A percentile compares a stretch with the other conserved stretches of the same genome.
These are phyloP conservation scores for Xerocomellus chrysenteron DNA, from an alignment of 768 basidiomycete genomes.

Conservation along the genomic window DNA sequence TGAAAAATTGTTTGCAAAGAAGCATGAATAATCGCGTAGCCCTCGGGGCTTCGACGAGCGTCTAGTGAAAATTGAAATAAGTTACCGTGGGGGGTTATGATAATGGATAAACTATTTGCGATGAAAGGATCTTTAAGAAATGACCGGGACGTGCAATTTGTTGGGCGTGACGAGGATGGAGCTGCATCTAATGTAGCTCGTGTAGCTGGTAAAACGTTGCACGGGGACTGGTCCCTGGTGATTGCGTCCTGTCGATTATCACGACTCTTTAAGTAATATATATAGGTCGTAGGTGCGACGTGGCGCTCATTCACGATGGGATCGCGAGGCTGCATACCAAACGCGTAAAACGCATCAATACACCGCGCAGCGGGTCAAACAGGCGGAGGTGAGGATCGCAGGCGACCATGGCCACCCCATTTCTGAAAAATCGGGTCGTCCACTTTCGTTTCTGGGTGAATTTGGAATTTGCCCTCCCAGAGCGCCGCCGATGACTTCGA, in stretches of 20 bases:
- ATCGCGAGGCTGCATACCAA: conserved; percentile 2
- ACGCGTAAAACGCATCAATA: neutral
- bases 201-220: neutral
- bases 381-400: conserved; percentile 13
- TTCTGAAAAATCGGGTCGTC: conserved; percentile 53
- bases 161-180: neutral
- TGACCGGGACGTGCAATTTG: neutral
- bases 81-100: conserved; percentile 17
- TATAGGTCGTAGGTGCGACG: conserved; percentile 7
- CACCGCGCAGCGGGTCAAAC: conserved; percentile 12
- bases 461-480: conserved; percentile 81
- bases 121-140: neutral
- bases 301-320: conserved; percentile 2
- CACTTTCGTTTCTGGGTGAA: conserved; percentile 80
- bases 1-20: neutral
- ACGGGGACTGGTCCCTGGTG: conserved; percentile 11
- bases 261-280: conserved; percentile 6
- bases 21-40: neutral
- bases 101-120: conserved; percentile 25
- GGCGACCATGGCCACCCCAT: conserved; percentile 29
- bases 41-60: neutral
- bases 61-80: conserved; percentile 15
- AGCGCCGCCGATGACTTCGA: conserved; percentile 79
- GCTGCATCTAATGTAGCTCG: neutral
- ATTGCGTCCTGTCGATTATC: conserved; percentile 6